These are phyloP conservation scores for Aspergillus spinulosporus DNA, from an alignment of 2,329 filamentous ascomycete genomes.

Conservation along the genomic window DNA sequence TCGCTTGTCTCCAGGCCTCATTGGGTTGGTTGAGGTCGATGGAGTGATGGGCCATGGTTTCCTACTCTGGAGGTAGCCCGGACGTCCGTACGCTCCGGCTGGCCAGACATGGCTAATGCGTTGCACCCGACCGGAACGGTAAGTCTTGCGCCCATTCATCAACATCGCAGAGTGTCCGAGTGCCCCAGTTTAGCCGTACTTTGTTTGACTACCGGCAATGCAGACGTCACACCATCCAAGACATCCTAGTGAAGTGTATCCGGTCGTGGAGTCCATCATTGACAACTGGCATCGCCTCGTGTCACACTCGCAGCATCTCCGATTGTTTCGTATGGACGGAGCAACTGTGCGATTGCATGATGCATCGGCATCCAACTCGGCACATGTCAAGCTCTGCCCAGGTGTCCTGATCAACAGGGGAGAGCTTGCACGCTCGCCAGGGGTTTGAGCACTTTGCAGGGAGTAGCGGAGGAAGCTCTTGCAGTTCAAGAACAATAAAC, in stretches of 20 bases:
- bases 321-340: not conserved
- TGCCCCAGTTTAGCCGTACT: not conserved
- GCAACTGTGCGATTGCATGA: not conserved
- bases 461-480: too few species aligned
- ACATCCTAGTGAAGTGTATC: not conserved
- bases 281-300: not conserved
- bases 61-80: too few species aligned
- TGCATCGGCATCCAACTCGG: slow-evolving; percentile 5
- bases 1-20: not conserved
- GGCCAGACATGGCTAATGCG: not conserved
- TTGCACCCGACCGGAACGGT: not conserved
- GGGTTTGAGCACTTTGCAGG: too few species aligned
- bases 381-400: not conserved
- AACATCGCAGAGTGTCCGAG: not conserved
- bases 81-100: not conserved
- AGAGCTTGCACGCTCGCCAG: not conserved
- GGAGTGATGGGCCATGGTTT: not conserved
- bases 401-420: not conserved
- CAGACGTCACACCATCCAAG: slow-evolving; percentile 7
- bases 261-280: not conserved
- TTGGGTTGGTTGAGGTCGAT: not conserved
- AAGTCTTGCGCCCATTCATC: not conserved
- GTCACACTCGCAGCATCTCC: slow-evolving; percentile 15
- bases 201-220: not conserved
- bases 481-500: too few species aligned